phyloP scores from a whole-genome alignment of 2,329 filamentous ascomycete genomes.

The Xylaria digitata region DNA sequence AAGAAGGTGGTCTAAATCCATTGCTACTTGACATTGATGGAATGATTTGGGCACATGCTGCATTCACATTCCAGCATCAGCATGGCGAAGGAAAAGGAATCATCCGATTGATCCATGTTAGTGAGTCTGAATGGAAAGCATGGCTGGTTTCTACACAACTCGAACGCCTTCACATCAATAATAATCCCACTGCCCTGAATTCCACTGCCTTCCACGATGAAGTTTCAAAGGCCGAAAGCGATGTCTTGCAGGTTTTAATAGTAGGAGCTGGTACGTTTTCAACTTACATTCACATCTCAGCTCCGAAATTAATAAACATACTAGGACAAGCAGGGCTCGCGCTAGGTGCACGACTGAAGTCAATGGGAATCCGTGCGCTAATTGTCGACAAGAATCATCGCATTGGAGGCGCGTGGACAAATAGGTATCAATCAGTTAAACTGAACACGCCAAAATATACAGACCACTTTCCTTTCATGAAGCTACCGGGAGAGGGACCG shows the following conservation, averaged over 20 bases:
- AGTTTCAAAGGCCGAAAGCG: neutral
- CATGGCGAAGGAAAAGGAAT: neutral
- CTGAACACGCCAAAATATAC: constrained; percentile 2
- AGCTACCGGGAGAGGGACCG: neutral
- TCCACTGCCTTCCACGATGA: neutral
- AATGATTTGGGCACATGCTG: neutral
- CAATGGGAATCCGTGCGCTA: neutral
- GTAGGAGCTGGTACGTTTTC: neutral
- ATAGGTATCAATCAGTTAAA: neutral
- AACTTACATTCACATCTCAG: neutral
- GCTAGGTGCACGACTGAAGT: neutral
- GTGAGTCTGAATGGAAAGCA: neutral
- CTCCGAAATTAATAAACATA: neutral
- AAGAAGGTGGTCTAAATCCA: neutral
- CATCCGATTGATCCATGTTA: neutral
- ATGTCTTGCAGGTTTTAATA: neutral
- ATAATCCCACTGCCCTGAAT: neutral
- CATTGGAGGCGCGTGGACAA: neutral
- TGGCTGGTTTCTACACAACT: constrained; percentile 3
- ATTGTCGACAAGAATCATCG: neutral
- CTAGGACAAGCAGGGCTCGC: neutral
- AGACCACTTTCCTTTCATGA: constrained; percentile 3
- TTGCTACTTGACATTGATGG: neutral
- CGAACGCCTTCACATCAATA: neutral
- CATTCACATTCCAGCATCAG: neutral